Evolutionary conservation across 768 basidiomycete genomes (phyloP), one percentile per base, ranked within the genome.

Genomic region (Suillus luteus): DNA sequence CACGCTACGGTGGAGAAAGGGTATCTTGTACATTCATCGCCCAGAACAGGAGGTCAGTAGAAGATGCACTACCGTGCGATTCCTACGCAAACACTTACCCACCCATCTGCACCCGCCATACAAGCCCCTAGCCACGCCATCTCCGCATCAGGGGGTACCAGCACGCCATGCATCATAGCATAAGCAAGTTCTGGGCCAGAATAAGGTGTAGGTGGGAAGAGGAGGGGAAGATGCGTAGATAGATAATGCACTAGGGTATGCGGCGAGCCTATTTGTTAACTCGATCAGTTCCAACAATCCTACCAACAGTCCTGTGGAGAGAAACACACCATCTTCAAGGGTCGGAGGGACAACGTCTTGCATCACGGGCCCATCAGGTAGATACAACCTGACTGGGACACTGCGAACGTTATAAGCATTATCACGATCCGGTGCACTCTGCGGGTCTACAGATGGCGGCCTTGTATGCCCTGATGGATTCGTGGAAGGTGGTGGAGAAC

Each of bases 81-180:
- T 17, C 91, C 92, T 35, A 97, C 80, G 71, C 94, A 96, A 60
- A 98, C 82, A 73, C 92, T 91, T 35, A 96, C 82, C 95, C 95
- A 99, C 6, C 97, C 97, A 71, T 99, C 97, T 14, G 95, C 93
- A 9, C 95, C 95, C 14, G 90, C 86, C 76, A 98, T 79, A 69
- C 94, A 95, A 22, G 92, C 89, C 11, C 93, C 91, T n/a, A 99
- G 75, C 96, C 96, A 97, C 5, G 90, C 94, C 76, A 98, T 82
- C 71, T 99, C 96, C 7, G 94, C 83, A 37, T 97, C 95, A 9
- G 86, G 81, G 1, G 96, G 97, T 1, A 90, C 77, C 3, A 83
- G 76, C 22, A 98, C 87, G 14, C 97, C 96, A 72, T 98, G 96
- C 14, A 96, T 80, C 55, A 97, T 75, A 0, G 90, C 85, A 68